Conservation (phyloP, 495 filamentous ascomycete genomes). For the Neurospora pannonica region DNA sequence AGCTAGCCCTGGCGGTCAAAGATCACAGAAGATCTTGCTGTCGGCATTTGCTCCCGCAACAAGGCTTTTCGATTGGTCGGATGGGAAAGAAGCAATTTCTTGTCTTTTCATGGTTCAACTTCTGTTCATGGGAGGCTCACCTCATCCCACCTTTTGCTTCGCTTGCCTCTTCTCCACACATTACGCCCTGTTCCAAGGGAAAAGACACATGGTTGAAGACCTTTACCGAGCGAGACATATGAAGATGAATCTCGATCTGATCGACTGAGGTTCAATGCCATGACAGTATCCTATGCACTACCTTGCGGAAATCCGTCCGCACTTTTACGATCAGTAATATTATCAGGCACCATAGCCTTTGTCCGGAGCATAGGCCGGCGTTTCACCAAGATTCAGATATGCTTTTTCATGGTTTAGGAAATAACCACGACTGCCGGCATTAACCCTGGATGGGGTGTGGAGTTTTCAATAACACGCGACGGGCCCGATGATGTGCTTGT, state of each 20-base stretch:
- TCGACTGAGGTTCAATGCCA: too few species aligned
- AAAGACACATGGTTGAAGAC: background rate
- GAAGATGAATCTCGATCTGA: background rate
- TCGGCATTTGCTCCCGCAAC: slow-evolving; percentile 12
- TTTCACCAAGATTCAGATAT: background rate
- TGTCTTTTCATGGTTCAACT: background rate
- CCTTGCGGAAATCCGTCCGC: too few species aligned
- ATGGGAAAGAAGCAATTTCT: slow-evolving; percentile 3
- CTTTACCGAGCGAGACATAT: background rate
- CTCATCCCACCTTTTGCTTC: background rate
- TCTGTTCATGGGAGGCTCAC: background rate
- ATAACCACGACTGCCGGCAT: background rate
- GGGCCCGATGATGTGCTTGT: background rate
- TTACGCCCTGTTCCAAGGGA: background rate
- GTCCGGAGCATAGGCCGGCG: background rate
- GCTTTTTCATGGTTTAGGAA: background rate
- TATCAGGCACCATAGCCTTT: background rate
- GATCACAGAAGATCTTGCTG: background rate
- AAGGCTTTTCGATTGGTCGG: slow-evolving; percentile 7
- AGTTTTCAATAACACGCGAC: background rate
- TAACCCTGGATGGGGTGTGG: background rate
- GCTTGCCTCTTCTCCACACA: background rate
- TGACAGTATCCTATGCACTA: too few species aligned
- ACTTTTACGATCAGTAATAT: too few species aligned
- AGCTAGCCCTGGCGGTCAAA: background rate